phyloP scores from a whole-genome alignment of 805 yeast genomes.

The Kodamaea kaohsiungensis region DNA sequence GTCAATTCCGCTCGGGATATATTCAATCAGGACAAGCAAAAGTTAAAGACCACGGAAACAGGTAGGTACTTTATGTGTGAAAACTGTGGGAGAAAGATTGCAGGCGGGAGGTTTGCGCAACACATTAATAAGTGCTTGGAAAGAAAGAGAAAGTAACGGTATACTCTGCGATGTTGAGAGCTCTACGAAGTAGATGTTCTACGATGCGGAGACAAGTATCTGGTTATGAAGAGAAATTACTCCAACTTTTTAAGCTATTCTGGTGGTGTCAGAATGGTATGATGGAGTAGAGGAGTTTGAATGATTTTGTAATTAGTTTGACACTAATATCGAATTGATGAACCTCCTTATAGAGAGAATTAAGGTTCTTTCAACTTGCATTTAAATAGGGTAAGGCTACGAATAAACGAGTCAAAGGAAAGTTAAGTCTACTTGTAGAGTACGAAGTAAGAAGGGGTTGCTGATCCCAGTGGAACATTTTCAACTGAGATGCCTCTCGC shows the following conservation, averaged over 20 bases:
- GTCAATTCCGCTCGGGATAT: conserved; percentile 38
- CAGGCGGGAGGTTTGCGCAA: conserved; percentile 90
- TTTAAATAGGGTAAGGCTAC: background rate
- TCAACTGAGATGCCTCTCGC: too few relatives aligned
- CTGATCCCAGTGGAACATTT: too few relatives aligned
- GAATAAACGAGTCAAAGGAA: background rate
- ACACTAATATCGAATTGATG: background rate
- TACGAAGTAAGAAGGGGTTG: too few relatives aligned
- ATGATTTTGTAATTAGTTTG: background rate
- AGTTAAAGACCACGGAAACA: conserved; percentile 45
- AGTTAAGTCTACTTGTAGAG: background rate
- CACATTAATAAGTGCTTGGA: conserved; percentile 89
- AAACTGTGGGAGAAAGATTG: conserved; percentile 82
- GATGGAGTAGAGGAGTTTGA: background rate
- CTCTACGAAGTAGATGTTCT: too few relatives aligned
- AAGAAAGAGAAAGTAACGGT: conserved; percentile 46
- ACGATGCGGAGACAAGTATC: background rate
- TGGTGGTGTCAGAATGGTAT: background rate
- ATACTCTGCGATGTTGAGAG: background rate
- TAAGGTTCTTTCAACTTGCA: background rate
- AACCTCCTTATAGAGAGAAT: background rate
- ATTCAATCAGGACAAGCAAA: conserved; percentile 50
- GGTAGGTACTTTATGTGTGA: conserved; percentile 71
- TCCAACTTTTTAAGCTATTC: background rate
- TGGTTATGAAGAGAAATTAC: background rate